phyloP scores from a whole-genome alignment of 2,329 filamentous ascomycete genomes.

The Nectriaceae sp. region DNA sequence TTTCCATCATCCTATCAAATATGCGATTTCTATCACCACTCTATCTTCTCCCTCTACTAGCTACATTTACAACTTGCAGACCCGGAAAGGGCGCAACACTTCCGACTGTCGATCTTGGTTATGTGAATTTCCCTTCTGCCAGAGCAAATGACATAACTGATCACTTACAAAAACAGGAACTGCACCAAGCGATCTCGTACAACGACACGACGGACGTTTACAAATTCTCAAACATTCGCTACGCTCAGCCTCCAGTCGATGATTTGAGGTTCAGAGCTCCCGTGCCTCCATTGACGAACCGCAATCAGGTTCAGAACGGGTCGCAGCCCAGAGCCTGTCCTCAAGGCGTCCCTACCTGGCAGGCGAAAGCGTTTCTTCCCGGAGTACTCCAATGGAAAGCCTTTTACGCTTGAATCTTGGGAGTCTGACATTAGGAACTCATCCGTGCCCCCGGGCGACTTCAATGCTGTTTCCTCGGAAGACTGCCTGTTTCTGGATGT shows the following conservation, averaged over 20 bases:
- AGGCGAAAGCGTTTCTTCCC: constrained; percentile 1
- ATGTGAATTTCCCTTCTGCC: background rate
- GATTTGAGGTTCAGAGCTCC: constrained; percentile 23
- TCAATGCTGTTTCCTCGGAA: constrained; percentile 24
- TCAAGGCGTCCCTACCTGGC: constrained; percentile 11
- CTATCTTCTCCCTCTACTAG: background rate
- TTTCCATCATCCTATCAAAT: too few species aligned
- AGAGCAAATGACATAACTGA: background rate
- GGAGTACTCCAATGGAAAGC: constrained; percentile 6
- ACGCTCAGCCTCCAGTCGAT: constrained; percentile 18
- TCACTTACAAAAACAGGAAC: constrained; percentile 1
- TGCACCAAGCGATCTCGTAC: constrained; percentile 10
- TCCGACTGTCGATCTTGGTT: background rate
- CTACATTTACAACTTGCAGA: background rate
- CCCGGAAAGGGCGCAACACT: background rate
- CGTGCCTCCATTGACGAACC: constrained; percentile 6
- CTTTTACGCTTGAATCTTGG: background rate
- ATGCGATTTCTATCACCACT: background rate
- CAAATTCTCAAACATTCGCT: constrained; percentile 28
- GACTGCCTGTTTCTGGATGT: constrained; percentile 46
- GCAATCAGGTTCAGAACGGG: constrained; percentile 12
- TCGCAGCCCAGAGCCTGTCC: constrained; percentile 16
- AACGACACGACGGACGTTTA: constrained; percentile 13
- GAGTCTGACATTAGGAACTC: constrained; percentile 3
- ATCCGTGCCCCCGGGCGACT: background rate